Percentiles rank a stretch among this genome's conserved stretches.
Conservation (phyloP, 768 basidiomycete genomes). For the Arthromyces matolae region DNA sequence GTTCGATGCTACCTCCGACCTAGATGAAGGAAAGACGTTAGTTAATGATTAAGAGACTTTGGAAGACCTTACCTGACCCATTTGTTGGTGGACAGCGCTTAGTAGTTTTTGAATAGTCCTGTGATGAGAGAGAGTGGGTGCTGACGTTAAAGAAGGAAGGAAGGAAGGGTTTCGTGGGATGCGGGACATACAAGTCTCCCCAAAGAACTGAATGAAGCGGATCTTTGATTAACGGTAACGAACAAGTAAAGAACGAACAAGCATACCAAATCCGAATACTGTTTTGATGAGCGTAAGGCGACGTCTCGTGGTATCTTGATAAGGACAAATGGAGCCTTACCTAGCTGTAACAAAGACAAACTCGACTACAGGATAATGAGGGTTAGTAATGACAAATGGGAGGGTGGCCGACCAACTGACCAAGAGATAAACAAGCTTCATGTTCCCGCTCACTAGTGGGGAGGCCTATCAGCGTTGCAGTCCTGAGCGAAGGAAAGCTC, state of each 20-base stretch:
- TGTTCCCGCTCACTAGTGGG: slow-evolving; percentile 5
- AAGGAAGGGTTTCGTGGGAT: too few relatives aligned
- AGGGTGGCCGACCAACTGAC: neutral
- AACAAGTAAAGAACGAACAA: neutral
- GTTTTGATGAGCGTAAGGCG: too few relatives aligned
- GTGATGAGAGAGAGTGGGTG: neutral
- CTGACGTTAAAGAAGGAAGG: too few relatives aligned
- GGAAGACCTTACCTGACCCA: slow-evolving; percentile 1
- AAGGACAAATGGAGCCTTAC: too few relatives aligned
- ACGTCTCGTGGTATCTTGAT: too few relatives aligned
- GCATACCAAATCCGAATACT: slow-evolving; percentile 9
- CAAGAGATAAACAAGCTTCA: slow-evolving; percentile 7
- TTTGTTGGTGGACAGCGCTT: slow-evolving; percentile 7
- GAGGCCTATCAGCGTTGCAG: neutral
- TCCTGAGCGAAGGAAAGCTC: neutral
- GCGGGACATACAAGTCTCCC: slow-evolving; percentile 7
- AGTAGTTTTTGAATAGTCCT: slow-evolving; percentile 6
- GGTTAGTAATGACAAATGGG: too few relatives aligned
- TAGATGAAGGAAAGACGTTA: too few relatives aligned
- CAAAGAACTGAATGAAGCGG: slow-evolving; percentile 3
- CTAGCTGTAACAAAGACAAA: slow-evolving; percentile 9
- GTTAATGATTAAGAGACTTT: neutral
- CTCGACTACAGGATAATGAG: neutral
- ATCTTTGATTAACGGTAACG: too few relatives aligned
- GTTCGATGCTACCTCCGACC: slow-evolving; percentile 11